Evolutionary conservation across 164 flowering plant species (phyloP).

Genomic region (Warburgia ugandensis): DNA sequence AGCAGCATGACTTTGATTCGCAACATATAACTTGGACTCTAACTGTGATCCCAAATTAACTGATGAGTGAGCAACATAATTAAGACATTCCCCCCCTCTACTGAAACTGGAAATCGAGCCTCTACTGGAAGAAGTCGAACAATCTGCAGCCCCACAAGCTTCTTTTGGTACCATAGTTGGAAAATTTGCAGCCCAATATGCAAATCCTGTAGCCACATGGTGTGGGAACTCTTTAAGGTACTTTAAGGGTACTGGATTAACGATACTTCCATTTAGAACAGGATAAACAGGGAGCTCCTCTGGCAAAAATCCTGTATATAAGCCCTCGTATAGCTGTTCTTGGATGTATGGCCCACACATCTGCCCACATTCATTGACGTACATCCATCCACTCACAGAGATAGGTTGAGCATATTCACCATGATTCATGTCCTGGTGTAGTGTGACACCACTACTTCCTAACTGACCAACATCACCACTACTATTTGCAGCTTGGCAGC

Average conservation of each 20-base stretch:
- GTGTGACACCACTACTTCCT: conserved; percentile 14
- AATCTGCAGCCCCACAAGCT: conserved; percentile 6
- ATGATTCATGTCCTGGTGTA: conserved; percentile 18
- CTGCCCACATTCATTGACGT: conserved; percentile 65
- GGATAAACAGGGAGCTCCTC: conserved; percentile 90
- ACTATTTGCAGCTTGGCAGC: conserved; percentile 27
- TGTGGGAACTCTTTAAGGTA: conserved; percentile 78
- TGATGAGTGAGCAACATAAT: conserved; percentile 10
- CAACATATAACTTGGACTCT: conserved; percentile 14
- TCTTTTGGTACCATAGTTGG: conserved; percentile 3
- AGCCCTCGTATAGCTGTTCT: conserved; percentile 77
- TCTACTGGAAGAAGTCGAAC: conserved; percentile 7
- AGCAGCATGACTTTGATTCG: conserved; percentile 3
- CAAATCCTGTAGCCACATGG: conserved; percentile 76
- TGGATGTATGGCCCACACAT: conserved; percentile 94
- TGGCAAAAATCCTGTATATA: conserved; percentile 80
- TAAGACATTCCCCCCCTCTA: conserved; percentile 11
- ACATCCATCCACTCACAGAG: conserved; percentile 88
- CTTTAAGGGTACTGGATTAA: conserved; percentile 67
- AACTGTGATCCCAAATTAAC: conserved; percentile 8
- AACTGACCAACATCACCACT: conserved; percentile 19
- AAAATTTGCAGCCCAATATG: conserved; percentile 22
- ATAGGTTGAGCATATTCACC: conserved; percentile 23
- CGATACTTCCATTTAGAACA: conserved; percentile 46
- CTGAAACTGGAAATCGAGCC: conserved; percentile 4